phyloP scores from a whole-genome alignment of 768 basidiomycete species.

The Trametes gibbosa region DNA sequence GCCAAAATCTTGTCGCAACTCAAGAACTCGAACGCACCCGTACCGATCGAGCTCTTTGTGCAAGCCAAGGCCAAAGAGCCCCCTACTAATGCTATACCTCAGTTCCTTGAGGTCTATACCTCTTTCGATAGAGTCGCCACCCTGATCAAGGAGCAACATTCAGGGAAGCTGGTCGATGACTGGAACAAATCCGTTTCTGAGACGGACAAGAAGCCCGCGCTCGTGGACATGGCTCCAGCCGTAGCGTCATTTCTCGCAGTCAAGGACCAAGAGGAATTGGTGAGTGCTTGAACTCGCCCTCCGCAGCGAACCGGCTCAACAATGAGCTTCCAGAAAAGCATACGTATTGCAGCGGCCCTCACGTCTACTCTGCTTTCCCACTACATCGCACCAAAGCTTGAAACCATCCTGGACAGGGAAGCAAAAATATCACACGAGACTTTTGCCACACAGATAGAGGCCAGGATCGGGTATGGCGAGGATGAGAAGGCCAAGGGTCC shows the following conservation, averaged over 20 bases:
- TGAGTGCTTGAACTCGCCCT: constrained; percentile 37
- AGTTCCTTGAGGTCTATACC: constrained; percentile 62
- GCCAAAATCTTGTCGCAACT: constrained; percentile 87
- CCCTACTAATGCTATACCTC: constrained; percentile 68
- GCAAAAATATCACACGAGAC: constrained; percentile 87
- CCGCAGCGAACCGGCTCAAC: constrained; percentile 6
- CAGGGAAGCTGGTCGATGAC: constrained; percentile 83
- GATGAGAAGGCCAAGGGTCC: constrained; percentile 76
- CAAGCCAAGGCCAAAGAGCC: constrained; percentile 81
- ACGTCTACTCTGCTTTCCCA: constrained; percentile 84
- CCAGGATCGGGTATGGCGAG: constrained; percentile 81
- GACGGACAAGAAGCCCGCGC: constrained; percentile 60
- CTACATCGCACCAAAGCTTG: constrained; percentile 85
- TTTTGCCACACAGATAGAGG: constrained; percentile 83
- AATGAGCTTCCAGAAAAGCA: constrained; percentile 57
- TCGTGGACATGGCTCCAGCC: constrained; percentile 74
- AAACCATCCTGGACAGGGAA: constrained; percentile 88
- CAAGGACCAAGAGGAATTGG: constrained; percentile 92
- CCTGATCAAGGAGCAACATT: constrained; percentile 77
- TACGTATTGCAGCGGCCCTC: constrained; percentile 69
- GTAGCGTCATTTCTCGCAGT: constrained; percentile 78
- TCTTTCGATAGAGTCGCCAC: constrained; percentile 66
- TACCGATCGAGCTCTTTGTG: constrained; percentile 73
- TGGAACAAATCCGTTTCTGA: constrained; percentile 70
- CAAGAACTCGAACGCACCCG: constrained; percentile 47